Conservation (phyloP, 2,329 filamentous ascomycete genomes). For the Capronia epimyces region DNA sequence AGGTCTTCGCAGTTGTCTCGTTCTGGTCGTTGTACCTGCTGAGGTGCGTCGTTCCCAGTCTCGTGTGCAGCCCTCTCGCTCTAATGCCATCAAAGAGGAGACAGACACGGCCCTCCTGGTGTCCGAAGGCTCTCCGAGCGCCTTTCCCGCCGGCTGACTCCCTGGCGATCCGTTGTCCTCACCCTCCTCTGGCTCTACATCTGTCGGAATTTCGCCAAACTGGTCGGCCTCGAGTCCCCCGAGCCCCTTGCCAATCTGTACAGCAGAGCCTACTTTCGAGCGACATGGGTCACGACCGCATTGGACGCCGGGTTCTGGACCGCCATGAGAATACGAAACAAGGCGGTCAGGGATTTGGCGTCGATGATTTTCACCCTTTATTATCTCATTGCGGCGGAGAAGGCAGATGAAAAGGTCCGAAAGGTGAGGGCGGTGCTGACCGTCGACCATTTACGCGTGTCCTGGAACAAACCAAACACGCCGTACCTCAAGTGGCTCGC, state of each 20-base stretch:
- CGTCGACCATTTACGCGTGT: constrained; percentile 82
- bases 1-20: constrained; percentile 82
- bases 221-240: constrained; percentile 83
- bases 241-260: constrained; percentile 94
- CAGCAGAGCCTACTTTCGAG: constrained; percentile 83
- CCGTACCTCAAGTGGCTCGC: constrained; percentile 75
- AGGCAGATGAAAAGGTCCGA: constrained; percentile 92
- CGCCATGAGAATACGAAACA: constrained; percentile 81
- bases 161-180: constrained; percentile 83
- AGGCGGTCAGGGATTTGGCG: constrained; percentile 74
- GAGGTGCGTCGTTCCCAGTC: constrained; percentile 49
- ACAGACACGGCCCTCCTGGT: constrained; percentile 80
- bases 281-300: constrained; percentile 93
- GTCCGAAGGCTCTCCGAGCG: constrained; percentile 65
- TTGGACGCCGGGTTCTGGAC: constrained; percentile 98
- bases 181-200: constrained; percentile 90
- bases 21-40: constrained; percentile 87
- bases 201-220: constrained; percentile 85
- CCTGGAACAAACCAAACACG: constrained; percentile 91
- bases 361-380: constrained; percentile 82
- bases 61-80: constrained; percentile 8
- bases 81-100: constrained; percentile 54
- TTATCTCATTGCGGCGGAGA: constrained; percentile 87
- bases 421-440: constrained; percentile 82
- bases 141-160: constrained; percentile 66